Conservation (phyloP, 2,329 filamentous ascomycete species). For the Cladosporium velox region DNA sequence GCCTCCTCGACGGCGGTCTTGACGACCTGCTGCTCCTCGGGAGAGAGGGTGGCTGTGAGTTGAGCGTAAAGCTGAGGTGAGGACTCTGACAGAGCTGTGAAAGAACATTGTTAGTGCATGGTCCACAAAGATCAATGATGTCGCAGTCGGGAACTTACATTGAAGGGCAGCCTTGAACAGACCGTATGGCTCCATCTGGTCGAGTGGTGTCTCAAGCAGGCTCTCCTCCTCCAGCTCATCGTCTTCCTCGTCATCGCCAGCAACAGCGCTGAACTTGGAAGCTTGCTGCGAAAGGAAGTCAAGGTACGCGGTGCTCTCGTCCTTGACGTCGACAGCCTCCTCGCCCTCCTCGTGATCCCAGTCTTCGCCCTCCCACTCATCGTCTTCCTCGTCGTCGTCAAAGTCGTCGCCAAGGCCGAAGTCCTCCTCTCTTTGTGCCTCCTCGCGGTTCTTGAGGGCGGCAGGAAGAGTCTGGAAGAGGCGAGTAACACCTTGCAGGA, state of each 20-base stretch:
- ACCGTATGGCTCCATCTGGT: constrained; percentile 92
- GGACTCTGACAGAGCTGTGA: constrained; percentile 78
- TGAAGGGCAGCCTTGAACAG: constrained; percentile 81
- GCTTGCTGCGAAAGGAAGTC: constrained; percentile 90
- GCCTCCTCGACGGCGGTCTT: constrained; percentile 76
- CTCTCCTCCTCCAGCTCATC: constrained; percentile 91
- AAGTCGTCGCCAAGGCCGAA: constrained; percentile 76
- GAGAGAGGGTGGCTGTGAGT: constrained; percentile 74
- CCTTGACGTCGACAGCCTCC: constrained; percentile 70
- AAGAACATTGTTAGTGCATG: constrained; percentile 33
- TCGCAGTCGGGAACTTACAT: constrained; percentile 60
- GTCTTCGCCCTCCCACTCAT: constrained; percentile 76
- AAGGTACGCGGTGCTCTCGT: constrained; percentile 91
- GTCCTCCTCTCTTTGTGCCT: constrained; percentile 81
- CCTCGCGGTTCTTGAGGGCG: constrained; percentile 88
- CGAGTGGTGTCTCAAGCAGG: constrained; percentile 87
- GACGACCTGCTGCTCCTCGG: constrained; percentile 79
- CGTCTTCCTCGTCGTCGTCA: constrained; percentile 71
- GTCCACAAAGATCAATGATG: neutral
- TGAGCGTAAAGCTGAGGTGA: constrained; percentile 85
- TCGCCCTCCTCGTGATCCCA: constrained; percentile 65
- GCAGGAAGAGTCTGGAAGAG: constrained; percentile 89
- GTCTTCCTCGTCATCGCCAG: constrained; percentile 66
- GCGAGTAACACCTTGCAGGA: constrained; percentile 84
- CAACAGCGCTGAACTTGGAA: constrained; percentile 54